phyloP scores from a whole-genome alignment of 2,329 filamentous ascomycete genomes.

The Sporothrix protearum region DNA sequence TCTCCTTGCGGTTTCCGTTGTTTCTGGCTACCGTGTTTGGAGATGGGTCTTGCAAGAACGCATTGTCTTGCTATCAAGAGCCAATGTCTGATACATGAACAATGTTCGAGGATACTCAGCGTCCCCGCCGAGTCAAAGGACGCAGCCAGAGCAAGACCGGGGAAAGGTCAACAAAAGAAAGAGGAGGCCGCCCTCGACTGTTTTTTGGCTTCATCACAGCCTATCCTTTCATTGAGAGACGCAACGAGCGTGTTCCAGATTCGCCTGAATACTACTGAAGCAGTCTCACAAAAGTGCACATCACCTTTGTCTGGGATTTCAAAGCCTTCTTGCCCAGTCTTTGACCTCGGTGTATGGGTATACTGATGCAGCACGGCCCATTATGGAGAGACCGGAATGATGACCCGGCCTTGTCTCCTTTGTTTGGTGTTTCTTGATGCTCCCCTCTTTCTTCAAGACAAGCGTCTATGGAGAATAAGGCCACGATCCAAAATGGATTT shows the following conservation, averaged over 20 bases:
- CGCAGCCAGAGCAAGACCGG: too few relatives aligned
- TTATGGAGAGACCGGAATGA: not conserved
- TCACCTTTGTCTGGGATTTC: not conserved
- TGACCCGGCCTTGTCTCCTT: not conserved
- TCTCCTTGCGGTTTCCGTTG: not conserved
- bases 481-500: not conserved
- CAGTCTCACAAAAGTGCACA: too few relatives aligned
- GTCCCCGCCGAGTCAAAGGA: not conserved
- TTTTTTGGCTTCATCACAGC: not conserved
- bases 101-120: not conserved
- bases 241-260: not conserved
- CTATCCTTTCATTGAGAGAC: not conserved
- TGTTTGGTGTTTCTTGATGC: too few relatives aligned
- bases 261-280: not conserved
- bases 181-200: not conserved
- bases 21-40: not conserved
- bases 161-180: not conserved
- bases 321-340: not conserved
- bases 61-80: slow-evolving; percentile 8
- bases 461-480: too few relatives aligned
- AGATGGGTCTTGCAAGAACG: too few relatives aligned
- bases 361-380: not conserved
- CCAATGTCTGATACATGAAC: not conserved
- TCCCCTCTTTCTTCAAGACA: not conserved
- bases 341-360: not conserved